These are phyloP conservation scores for Coemansia sp. DNA, from an alignment of 192 early-diverging fungal genomes.

Conservation along the genomic window DNA sequence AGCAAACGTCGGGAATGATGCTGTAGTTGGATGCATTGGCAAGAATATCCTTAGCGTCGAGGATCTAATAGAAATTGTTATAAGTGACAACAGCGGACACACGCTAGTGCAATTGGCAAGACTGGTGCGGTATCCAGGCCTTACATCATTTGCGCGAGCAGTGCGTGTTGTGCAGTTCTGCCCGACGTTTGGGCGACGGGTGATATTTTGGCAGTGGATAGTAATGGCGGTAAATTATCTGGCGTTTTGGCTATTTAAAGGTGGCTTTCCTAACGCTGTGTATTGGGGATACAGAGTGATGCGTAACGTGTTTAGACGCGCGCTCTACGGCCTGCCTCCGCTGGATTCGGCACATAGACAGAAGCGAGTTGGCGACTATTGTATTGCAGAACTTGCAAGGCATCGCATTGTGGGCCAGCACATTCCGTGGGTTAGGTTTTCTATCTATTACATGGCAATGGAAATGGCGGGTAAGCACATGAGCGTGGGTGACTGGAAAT, in stretches of 20 bases:
- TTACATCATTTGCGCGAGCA: background rate
- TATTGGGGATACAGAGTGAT: background rate
- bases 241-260: background rate
- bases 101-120: constrained; percentile 18
- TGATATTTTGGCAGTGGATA: constrained; percentile 29
- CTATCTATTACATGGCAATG: constrained; percentile 22
- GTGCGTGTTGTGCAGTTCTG: constrained; percentile 16
- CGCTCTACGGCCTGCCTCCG: background rate
- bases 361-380: constrained; percentile 9
- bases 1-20: constrained; percentile 14
- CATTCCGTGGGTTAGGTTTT: constrained; percentile 24
- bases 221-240: constrained; percentile 6
- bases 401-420: constrained; percentile 22
- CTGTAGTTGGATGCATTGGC: constrained; percentile 11
- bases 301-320: constrained; percentile 2
- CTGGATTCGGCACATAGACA: background rate
- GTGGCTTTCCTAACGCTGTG: background rate
- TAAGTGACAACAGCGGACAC: background rate
- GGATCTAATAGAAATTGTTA: constrained; percentile 16
- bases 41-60: constrained; percentile 4
- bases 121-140: constrained; percentile 20
- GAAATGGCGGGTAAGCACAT: constrained; percentile 11
- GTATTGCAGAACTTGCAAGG: constrained; percentile 25
- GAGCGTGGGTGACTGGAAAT: constrained; percentile 13
- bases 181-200: constrained; percentile 15